Evolutionary conservation across 2,329 filamentous ascomycete species (phyloP).

Genomic region (Ophiobolus disseminans): DNA sequence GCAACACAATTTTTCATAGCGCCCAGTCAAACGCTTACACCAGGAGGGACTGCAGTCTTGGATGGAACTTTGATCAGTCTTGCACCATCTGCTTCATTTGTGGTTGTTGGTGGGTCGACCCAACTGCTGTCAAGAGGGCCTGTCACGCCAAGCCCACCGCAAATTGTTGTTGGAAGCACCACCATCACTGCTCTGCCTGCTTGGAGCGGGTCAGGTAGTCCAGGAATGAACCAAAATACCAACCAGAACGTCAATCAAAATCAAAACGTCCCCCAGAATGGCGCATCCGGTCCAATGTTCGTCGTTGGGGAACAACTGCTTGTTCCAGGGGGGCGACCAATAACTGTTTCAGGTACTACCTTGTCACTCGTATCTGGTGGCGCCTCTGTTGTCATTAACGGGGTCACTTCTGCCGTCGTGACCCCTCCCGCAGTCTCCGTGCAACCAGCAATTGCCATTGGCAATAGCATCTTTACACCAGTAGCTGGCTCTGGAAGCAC

Average conservation of each 20-base stretch:
- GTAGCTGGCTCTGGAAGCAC: conserved; percentile 11
- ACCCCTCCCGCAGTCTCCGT: conserved; percentile 23
- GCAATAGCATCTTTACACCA: conserved; percentile 25
- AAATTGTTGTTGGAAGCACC: conserved; percentile 37
- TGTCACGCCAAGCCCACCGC: conserved; percentile 13
- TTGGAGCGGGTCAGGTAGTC: not conserved
- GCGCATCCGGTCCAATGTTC: conserved; percentile 33
- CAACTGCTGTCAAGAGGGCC: conserved; percentile 32
- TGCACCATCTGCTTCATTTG: conserved; percentile 46
- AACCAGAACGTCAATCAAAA: too few species aligned
- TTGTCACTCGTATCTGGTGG: conserved; percentile 39
- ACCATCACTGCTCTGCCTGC: conserved; percentile 31
- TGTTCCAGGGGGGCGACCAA: conserved; percentile 39
- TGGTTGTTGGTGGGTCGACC: conserved; percentile 52
- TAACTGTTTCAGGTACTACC: conserved; percentile 42
- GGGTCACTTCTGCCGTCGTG: conserved; percentile 42
- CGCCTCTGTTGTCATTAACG: conserved; percentile 41
- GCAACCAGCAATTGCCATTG: conserved; percentile 23
- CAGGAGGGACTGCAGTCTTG: conserved; percentile 50
- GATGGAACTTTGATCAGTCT: conserved; percentile 52
- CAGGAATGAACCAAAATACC: conserved; percentile 5
- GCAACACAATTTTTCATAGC: conserved; percentile 55
- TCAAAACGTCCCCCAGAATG: too few species aligned
- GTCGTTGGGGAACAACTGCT: conserved; percentile 50
- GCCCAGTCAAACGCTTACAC: conserved; percentile 46